Base-by-base conservation (phyloP, 495 filamentous ascomycete species). In the Chaetomidium leptoderma region DNA sequence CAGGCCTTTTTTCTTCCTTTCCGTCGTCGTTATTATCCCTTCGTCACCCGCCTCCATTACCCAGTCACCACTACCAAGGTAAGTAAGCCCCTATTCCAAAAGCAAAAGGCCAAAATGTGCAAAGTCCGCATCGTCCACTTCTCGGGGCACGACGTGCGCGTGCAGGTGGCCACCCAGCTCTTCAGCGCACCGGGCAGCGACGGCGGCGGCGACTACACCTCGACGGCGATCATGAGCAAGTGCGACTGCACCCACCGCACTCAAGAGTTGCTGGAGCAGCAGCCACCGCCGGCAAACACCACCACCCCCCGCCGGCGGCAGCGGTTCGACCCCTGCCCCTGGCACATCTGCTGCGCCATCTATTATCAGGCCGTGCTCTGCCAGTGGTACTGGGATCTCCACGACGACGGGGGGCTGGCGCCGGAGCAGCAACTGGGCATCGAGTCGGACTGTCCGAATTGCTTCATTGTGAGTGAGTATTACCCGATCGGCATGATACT, bases 71-170 rank as follows among this genome's bases (percentile, higher is more conserved):
- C 32, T 33, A 11, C 16, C 36, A 39, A 16, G 13, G 23, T n/a
- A 6, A 29, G n/a, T n/a, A n/a, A n/a, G n/a, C 43, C 9, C 40
- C 40, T 4, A 46, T 29, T 3, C 11, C 14, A 23, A 4, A 16
- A 29, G 6, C 43, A 46, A n/a, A 1, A 30, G 9, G 6, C 23
- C 36, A 58, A 51, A 1, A 51, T 51, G 46, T 58, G 55, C 46
- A 51, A 50, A 44, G 14, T 51, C 36, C 55, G 45, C 26, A 7
- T 44, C n/a, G 7, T 43, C 7, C 55, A 58, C 46, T 58, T 58
- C 45, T 30, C 36, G 0, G 2, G 0, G 6, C 46, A 51, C 26
- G 46, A 51, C 46, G 35, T 23, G 14, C 46, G 46, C 26, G 3
- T 19, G 1, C 35, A 1, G 14, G 33, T 51, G 3, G 7, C 45